Evolutionary conservation across 495 filamentous ascomycete genomes (phyloP), one percentile per base, ranked within the genome.

Genomic region (Margaritispora aquatica): DNA sequence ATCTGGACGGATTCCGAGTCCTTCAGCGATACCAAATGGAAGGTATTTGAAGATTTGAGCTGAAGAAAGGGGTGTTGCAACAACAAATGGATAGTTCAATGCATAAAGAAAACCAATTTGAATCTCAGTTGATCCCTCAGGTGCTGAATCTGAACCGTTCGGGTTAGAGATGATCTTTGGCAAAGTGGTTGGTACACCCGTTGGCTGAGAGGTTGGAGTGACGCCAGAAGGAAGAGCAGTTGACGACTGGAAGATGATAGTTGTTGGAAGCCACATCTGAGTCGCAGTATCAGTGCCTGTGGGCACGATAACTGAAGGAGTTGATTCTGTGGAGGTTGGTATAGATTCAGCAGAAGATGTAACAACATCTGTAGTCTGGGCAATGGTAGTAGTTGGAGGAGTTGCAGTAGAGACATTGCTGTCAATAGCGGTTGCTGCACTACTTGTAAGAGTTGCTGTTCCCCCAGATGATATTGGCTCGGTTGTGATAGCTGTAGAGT

Each of bases 21-120:
- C 89, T 53, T 85, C 79, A n/a, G 79, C 75, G 53, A 98, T 77
- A 54, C 89, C 92, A 58, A 81, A 66, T 0, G 90, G 92, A 10
- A 96, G 77, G 59, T 83, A 89, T 29, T 83, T 66, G 78, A 97
- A 97, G 67, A 98, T 91, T 73, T 97, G 95, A 23, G 84, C 83
- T 10, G 88, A 86, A 22, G 91, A 87, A 60, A 86, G 74, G 15
- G 80, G 70, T 31, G 84, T 83, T 1, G 72, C 73, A 22, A 87
- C 88, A 26, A 98, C 88, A 67, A 93, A 96, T 5, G 74, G 71
- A 70, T 94, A 98, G 68, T 95, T 92, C 60, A 95, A 81, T 3
- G 79, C 75, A 65, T 84, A 84, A 24, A 82, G 74, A 78, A 97
- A 96, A 13, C 90, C 95, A 58, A 98, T 77, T 66, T 96, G 90